phyloP scores from a whole-genome alignment of 139 green algal species.

The Raphidocelis subcapitata region DNA sequence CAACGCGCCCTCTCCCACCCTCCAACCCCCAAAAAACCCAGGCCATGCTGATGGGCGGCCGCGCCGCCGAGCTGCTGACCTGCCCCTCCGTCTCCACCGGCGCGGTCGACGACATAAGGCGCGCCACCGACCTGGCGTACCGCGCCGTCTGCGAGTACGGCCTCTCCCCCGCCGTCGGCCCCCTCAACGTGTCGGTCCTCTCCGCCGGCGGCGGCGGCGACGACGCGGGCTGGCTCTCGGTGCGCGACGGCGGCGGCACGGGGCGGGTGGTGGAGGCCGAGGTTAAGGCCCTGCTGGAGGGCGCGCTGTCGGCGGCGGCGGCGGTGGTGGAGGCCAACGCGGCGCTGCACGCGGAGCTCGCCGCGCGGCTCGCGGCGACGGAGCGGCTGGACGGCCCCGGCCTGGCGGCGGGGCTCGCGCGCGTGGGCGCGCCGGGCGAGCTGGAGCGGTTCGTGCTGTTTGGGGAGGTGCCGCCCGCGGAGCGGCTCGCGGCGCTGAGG shows the following conservation, averaged over 20 bases:
- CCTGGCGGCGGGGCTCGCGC: slow-evolving; percentile 47
- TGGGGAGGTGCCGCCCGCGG: no score
- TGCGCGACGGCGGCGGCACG: slow-evolving; percentile 31
- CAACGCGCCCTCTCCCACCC: no score
- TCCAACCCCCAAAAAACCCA: no score
- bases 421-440: no score
- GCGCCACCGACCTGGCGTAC: slow-evolving; percentile 85
- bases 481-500: no score
- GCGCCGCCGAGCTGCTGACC: slow-evolving; percentile 84
- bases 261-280: slow-evolving; percentile 57
- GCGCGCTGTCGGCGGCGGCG: slow-evolving; percentile 64
- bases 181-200: slow-evolving; percentile 75
- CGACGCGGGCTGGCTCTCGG: slow-evolving; percentile 25
- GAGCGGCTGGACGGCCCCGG: slow-evolving; percentile 65
- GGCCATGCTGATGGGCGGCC: slow-evolving; percentile 85
- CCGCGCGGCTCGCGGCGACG: slow-evolving; percentile 36
- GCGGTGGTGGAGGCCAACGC: slow-evolving; percentile 62
- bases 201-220: slow-evolving; percentile 62
- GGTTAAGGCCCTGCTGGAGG: slow-evolving; percentile 66
- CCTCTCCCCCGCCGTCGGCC: slow-evolving; percentile 69
- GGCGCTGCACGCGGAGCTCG: slow-evolving; percentile 48
- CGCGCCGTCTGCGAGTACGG: slow-evolving; percentile 51
- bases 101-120: slow-evolving; percentile 81
- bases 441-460: no score
- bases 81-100: slow-evolving; percentile 53